phyloP scores from a whole-genome alignment of 2,329 filamentous ascomycete species.

The Rasamsonia emersonii region DNA sequence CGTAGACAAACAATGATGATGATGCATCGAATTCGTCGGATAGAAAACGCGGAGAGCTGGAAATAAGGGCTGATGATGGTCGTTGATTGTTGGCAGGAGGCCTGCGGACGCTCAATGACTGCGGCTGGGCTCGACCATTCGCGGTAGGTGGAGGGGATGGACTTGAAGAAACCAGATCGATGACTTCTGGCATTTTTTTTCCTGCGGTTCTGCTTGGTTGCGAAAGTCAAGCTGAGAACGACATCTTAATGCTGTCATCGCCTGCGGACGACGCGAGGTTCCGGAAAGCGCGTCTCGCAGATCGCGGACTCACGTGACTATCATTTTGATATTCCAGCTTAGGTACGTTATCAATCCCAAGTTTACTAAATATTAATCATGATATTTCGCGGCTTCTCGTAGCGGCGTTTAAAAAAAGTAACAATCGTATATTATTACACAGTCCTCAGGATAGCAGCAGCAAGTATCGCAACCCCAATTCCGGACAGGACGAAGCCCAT shows the following conservation, averaged over 20 bases:
- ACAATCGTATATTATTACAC: conserved; percentile 10
- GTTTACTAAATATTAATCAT: too few relatives aligned
- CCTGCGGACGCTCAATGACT: conserved; percentile 4
- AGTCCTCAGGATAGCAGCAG: conserved; percentile 15
- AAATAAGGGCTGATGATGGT: conserved; percentile 5
- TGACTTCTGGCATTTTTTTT: conserved; percentile 29
- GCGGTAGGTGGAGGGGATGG: conserved; percentile 14
- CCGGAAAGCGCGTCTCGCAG: too few relatives aligned
- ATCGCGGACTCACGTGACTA: too few relatives aligned
- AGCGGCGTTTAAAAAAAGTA: too few relatives aligned
- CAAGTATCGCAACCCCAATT: conserved; percentile 20
- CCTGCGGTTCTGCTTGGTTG: not conserved
- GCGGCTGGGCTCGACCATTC: conserved; percentile 10
- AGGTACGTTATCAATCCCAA: too few relatives aligned
- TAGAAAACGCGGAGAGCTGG: conserved; percentile 7
- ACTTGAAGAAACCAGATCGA: conserved; percentile 30
- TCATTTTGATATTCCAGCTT: too few relatives aligned
- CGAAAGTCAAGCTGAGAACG: not conserved
- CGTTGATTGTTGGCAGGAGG: conserved; percentile 7
- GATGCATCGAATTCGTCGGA: conserved; percentile 8
- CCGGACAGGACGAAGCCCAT: conserved; percentile 21
- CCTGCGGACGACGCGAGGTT: too few relatives aligned
- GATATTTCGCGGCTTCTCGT: too few relatives aligned
- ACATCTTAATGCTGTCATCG: not conserved
- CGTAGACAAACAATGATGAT: conserved; percentile 7